Evolutionary conservation across 371 early-diverging fungal genomes (phyloP).

Genomic region (Batkoa obscura): DNA sequence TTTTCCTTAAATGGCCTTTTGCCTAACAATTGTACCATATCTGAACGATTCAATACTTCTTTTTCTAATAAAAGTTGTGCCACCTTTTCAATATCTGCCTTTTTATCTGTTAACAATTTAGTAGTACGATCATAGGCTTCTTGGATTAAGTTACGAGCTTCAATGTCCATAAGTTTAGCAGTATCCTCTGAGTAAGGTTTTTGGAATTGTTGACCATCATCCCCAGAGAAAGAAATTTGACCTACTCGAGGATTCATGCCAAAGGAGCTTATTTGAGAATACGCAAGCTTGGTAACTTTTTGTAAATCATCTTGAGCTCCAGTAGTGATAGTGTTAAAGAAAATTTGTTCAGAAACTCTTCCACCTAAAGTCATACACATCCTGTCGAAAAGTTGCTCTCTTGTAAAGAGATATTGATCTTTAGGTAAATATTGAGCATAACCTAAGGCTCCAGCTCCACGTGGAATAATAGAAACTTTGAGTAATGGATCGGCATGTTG

Average conservation of each 20-base stretch:
- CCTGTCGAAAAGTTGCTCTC: constrained; percentile 80
- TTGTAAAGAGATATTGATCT: constrained; percentile 88
- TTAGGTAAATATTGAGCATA: constrained; percentile 98
- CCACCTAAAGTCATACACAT: constrained; percentile 98
- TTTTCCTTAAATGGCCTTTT: constrained; percentile 68
- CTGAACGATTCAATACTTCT: constrained; percentile 89
- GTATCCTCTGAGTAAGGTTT: constrained; percentile 96
- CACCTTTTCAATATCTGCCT: constrained; percentile 76
- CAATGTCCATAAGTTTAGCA: constrained; percentile 81
- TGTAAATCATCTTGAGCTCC: constrained; percentile 61
- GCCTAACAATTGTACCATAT: constrained; percentile 82
- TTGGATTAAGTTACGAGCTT: constrained; percentile 68
- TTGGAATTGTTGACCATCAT: constrained; percentile 53
- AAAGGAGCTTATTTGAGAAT: constrained; percentile 79
- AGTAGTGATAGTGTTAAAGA: constrained; percentile 48
- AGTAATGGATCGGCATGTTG: constrained; percentile 88
- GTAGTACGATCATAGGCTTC: constrained; percentile 64
- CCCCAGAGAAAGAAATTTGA: constrained; percentile 57
- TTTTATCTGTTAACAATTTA: constrained; percentile 57
- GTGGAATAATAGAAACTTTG: constrained; percentile 96
- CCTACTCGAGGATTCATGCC: constrained; percentile 91
- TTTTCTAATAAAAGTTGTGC: constrained; percentile 81
- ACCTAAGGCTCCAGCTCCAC: constrained; percentile 88
- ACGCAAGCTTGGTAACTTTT: constrained; percentile 94
- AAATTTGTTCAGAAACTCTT: constrained; percentile 84